Evolutionary conservation across 208 protist species (phyloP).

Genomic region (Blastocrithidia nonstop): DNA sequence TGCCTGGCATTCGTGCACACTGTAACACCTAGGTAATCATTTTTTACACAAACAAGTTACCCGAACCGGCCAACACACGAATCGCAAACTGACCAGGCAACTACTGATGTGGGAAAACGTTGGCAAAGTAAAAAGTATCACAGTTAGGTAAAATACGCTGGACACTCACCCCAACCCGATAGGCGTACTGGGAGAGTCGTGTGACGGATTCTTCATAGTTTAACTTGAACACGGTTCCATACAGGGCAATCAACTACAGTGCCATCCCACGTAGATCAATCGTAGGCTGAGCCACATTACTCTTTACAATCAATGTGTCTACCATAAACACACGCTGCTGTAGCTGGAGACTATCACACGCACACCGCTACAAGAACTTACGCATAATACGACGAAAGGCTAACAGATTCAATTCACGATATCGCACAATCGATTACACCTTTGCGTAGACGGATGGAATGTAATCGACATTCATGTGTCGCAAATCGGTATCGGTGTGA

Average conservation of each 20-base stretch:
- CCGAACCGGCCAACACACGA: conserved; percentile 47
- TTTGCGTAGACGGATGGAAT: conserved; percentile 54
- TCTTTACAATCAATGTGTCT: conserved; percentile 30
- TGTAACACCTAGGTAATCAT: conserved; percentile 70
- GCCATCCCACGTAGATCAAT: conserved; percentile 42
- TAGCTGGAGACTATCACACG: conserved; percentile 46
- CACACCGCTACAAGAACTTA: conserved; percentile 70
- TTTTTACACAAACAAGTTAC: conserved; percentile 44
- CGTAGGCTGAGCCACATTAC: conserved; percentile 28
- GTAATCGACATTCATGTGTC: conserved; percentile 15
- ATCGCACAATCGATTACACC: conserved; percentile 42
- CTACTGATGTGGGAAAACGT: conserved; percentile 48
- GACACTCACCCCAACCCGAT: conserved; percentile 21
- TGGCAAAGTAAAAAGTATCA: conserved; percentile 63
- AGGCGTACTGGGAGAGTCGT: conserved; percentile 25
- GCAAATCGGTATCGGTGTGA: conserved; percentile 42
- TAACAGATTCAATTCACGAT: conserved; percentile 51
- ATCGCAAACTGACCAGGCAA: conserved; percentile 43
- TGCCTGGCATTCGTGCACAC: conserved; percentile 21
- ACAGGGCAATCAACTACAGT: conserved; percentile 47
- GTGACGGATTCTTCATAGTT: conserved; percentile 44
- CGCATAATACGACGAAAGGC: conserved; percentile 65
- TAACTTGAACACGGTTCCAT: conserved; percentile 51
- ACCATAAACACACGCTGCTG: conserved; percentile 29
- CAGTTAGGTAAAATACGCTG: conserved; percentile 57